These are phyloP conservation scores for Colletotrichum incanum DNA, from an alignment of 2,329 filamentous ascomycete genomes.

Conservation along the genomic window DNA sequence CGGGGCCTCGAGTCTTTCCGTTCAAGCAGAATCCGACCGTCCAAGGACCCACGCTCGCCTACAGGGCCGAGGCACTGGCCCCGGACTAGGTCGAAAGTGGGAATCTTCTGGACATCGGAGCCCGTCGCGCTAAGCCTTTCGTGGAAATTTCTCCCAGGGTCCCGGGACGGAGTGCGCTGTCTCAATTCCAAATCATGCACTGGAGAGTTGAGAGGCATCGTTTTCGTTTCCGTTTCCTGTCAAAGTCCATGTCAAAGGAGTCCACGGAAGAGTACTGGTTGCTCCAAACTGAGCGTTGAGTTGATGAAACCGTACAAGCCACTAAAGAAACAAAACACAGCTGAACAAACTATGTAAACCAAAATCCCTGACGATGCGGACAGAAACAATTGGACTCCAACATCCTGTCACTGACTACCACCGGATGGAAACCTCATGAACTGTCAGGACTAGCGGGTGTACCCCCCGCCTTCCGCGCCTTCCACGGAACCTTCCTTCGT, in stretches of 20 bases:
- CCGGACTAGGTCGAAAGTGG: constrained; percentile 32
- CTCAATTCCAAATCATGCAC: constrained; percentile 36
- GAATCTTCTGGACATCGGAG: constrained; percentile 12
- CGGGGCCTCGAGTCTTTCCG: constrained; percentile 23
- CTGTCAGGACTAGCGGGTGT: background rate
- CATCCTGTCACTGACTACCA: background rate
- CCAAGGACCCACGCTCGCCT: too few species aligned
- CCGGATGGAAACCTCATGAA: background rate
- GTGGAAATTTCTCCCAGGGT: background rate
- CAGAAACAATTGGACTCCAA: background rate
- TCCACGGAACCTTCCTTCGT: background rate
- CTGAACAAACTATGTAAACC: background rate
- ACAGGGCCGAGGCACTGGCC: constrained; percentile 23
- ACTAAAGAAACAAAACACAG: background rate
- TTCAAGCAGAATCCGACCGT: background rate
- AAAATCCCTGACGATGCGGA: background rate
- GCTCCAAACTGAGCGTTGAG: background rate
- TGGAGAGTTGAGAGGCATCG: background rate
- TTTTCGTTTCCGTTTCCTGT: constrained; percentile 3
- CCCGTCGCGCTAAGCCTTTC: constrained; percentile 7
- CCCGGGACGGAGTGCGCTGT: background rate
- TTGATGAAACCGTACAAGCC: too few species aligned
- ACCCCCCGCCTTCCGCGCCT: too few species aligned
- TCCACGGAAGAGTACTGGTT: too few species aligned
- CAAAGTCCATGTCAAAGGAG: background rate